Evolutionary conservation across 805 yeast genomes (phyloP).

Genomic region (Clavispora phyllophila): DNA sequence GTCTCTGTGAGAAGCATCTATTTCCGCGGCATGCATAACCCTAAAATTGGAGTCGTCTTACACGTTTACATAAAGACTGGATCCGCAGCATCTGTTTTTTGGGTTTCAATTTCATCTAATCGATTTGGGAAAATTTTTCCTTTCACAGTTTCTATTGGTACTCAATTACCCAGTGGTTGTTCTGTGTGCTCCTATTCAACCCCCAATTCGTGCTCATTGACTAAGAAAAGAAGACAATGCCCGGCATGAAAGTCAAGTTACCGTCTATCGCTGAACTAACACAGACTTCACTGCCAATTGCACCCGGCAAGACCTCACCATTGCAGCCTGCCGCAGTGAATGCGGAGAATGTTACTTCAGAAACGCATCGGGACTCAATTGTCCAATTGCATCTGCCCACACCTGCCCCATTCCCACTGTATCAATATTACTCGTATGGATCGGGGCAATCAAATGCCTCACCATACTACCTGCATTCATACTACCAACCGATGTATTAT

Average conservation of each 20-base stretch:
- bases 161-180: neutral
- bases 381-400: neutral
- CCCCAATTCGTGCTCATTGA: neutral
- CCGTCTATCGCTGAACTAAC: constrained; percentile 18
- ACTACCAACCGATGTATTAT: constrained; percentile 4
- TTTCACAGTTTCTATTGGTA: too few species aligned
- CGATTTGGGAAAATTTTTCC: too few species aligned
- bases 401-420: neutral
- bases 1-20: neutral
- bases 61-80: neutral
- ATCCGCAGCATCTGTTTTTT: neutral
- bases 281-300: neutral
- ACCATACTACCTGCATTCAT: constrained; percentile 2
- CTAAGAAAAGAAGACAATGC: neutral
- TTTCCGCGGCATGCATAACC: neutral
- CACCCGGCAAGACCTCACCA: neutral
- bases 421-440: constrained; percentile 4
- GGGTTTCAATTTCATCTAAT: neutral
- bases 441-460: neutral
- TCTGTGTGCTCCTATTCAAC: neutral
- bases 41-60: neutral
- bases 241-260: constrained; percentile 10
- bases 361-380: neutral
- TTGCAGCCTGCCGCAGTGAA: neutral
- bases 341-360: neutral